Base-by-base conservation (phyloP, 306 rosid species). In the Ochetophila trinervis region DNA sequence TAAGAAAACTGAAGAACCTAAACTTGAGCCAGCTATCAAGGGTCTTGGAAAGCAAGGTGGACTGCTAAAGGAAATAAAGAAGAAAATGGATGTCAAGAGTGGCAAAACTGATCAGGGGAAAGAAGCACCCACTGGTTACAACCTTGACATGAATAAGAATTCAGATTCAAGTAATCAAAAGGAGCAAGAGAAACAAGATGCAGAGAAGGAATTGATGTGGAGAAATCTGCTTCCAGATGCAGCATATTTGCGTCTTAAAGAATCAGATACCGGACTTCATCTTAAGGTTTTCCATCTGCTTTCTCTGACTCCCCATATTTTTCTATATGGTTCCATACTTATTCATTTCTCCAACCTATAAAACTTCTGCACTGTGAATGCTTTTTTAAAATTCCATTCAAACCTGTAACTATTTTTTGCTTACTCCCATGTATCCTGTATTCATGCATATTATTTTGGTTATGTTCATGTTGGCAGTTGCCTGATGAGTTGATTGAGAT, bases 1-100 rank as follows among this genome's bases (percentile, higher is more conserved):
- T 22, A 89, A 84, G 60, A 87, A 84, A 72, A 65, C 84, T 17
- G 96, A 89, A 76, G 94, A 89, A 60, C 70, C 82, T 62, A 87
- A 93, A 79, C 66, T 68, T 57, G 97, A 93, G 80, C 97, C 91
- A 24, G 76, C 83, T 68, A 96, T 93, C 34, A 93, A 89, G 77
- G 99, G 99, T 71, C 99, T 93, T 68, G 99, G 99, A 42, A 93
- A 81, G 83, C 99, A 93, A 78, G 97, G 97, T 68, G 98, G 94
- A 68, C 78, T 89, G 66, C 80, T 89, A 3, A 93, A 93, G 87
- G 98, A 92, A 78, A 80, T 92, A 49, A 93, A 89, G 77, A 93
- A 86, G 82, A 93, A 88, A 78, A 79, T 81, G 57, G 94, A 87
- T 45, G 71, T 50, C 54, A 85, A 76, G 81, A 82, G 65, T 78